These are phyloP conservation scores for Oryza meridionalis DNA, from an alignment of 176 grass and related monocot genomes.

Conservation along the genomic window DNA sequence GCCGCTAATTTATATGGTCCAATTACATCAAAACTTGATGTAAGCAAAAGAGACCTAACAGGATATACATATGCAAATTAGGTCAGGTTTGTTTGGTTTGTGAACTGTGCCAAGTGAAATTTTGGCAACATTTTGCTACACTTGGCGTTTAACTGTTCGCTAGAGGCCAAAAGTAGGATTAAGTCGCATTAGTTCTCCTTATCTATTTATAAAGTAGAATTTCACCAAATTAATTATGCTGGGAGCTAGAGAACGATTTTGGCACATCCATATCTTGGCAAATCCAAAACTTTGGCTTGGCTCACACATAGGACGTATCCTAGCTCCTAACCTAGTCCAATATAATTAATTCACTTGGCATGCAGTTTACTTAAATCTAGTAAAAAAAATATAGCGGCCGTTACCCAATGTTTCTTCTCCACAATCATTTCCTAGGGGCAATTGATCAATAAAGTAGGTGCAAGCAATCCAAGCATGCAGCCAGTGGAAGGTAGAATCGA, in stretches of 20 bases:
- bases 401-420: background rate
- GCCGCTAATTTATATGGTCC: background rate
- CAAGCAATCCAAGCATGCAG: background rate
- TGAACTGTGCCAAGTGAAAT: background rate
- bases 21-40: background rate
- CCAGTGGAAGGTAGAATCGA: background rate
- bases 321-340: background rate
- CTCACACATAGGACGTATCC: background rate
- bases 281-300: background rate
- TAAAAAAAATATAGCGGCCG: background rate
- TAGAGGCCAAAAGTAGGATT: background rate
- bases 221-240: background rate
- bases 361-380: background rate
- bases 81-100: no score
- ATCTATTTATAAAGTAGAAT: background rate
- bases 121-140: background rate
- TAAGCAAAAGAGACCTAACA: background rate
- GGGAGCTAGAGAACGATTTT: background rate
- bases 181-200: background rate
- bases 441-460: background rate
- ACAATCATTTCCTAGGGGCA: constrained; percentile 1
- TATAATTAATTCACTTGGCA: background rate
- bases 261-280: background rate
- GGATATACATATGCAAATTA: no score
- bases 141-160: background rate